Evolutionary conservation across 2,329 filamentous ascomycete genomes (phyloP).

Genomic region (Thelonectria blattea): DNA sequence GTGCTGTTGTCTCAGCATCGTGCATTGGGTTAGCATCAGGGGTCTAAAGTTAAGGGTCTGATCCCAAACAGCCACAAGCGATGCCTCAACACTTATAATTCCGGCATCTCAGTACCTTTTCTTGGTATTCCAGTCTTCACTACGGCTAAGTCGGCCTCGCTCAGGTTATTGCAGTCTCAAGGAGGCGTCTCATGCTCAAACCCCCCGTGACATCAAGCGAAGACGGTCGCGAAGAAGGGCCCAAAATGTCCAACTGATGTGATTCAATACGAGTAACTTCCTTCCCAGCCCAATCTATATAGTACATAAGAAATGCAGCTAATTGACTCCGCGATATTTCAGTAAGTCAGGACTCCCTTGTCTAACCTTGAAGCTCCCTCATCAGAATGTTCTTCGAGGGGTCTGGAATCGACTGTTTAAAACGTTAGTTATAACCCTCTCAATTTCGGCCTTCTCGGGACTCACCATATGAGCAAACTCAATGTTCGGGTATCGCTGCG

Average conservation of each 20-base stretch:
- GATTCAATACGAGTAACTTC: neutral
- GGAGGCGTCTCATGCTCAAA: too few relatives aligned
- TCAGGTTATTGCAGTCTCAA: neutral
- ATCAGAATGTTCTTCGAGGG: constrained; percentile 1
- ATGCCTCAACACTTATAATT: neutral
- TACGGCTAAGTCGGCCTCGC: neutral
- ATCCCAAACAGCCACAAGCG: neutral
- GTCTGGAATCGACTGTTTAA: constrained; percentile 8
- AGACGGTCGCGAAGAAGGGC: too few relatives aligned
- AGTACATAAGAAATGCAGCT: neutral
- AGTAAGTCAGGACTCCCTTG: neutral
- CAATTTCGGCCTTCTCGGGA: too few relatives aligned
- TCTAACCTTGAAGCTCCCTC: neutral
- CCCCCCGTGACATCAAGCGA: too few relatives aligned
- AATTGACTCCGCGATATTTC: neutral
- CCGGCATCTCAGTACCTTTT: too few relatives aligned
- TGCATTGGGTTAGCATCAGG: constrained; percentile 14
- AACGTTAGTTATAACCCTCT: neutral
- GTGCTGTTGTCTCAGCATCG: constrained; percentile 6
- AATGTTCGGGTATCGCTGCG: constrained; percentile 5
- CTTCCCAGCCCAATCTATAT: neutral
- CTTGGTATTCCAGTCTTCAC: too few relatives aligned
- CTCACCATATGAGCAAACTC: constrained; percentile 15
- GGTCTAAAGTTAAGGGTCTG: neutral
- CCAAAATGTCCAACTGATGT: neutral